Conservation (phyloP, 2,329 filamentous ascomycete genomes). For the Claviceps maximensis region DNA sequence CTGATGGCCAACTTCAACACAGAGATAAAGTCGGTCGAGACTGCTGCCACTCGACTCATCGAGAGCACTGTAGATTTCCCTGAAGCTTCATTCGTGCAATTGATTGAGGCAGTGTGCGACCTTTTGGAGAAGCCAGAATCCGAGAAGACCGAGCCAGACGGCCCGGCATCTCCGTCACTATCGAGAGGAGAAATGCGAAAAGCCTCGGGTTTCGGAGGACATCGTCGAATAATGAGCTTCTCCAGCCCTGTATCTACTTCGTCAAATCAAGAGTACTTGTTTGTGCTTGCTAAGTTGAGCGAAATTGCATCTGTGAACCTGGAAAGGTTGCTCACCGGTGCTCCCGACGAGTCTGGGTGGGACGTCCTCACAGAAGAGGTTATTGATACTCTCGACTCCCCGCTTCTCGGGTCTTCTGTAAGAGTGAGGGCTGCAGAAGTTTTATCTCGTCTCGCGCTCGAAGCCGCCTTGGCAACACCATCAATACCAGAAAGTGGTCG, state of each 20-base stretch:
- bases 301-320: constrained; percentile 64
- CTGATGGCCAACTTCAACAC: constrained; percentile 56
- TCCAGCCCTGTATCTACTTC: constrained; percentile 30
- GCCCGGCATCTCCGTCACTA: constrained; percentile 8
- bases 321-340: constrained; percentile 55
- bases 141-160: constrained; percentile 10
- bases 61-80: constrained; percentile 90
- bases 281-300: constrained; percentile 60
- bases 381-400: constrained; percentile 34
- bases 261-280: constrained; percentile 48
- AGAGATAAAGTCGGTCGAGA: constrained; percentile 80
- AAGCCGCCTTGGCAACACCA: constrained; percentile 43
- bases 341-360: constrained; percentile 65
- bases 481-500: constrained; percentile 35
- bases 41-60: constrained; percentile 71
- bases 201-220: constrained; percentile 20
- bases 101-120: constrained; percentile 62
- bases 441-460: constrained; percentile 43
- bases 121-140: constrained; percentile 40
- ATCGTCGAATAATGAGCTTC: constrained; percentile 34
- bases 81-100: constrained; percentile 63
- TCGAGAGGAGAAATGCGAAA: constrained; percentile 20
- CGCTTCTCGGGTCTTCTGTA: constrained; percentile 35
- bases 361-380: constrained; percentile 45
- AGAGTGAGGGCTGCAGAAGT: constrained; percentile 51